Conservation (phyloP, 2,329 filamentous ascomycete species). For the Cladosporium sp. region DNA sequence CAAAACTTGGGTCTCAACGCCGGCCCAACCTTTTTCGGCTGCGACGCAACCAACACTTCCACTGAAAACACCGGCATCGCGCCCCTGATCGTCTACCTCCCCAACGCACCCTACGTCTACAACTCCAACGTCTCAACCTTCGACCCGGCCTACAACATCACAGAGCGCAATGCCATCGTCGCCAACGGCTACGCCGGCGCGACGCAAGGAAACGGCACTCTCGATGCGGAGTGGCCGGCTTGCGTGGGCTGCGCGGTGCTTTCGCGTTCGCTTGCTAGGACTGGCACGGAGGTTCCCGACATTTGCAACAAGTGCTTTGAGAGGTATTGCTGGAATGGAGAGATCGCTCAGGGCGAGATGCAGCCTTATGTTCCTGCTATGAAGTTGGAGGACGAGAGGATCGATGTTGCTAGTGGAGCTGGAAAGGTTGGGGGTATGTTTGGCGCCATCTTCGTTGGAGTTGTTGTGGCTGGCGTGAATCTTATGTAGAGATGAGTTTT, state of each 20-base stretch:
- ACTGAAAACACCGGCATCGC: constrained; percentile 32
- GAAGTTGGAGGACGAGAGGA: constrained; percentile 18
- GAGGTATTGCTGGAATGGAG: constrained; percentile 93
- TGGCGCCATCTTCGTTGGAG: not conserved
- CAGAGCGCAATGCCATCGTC: constrained; percentile 73
- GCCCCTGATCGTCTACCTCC: constrained; percentile 81
- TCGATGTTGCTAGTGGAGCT: constrained; percentile 17
- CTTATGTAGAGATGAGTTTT: not conserved
- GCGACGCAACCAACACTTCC: constrained; percentile 63
- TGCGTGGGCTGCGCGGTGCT: constrained; percentile 89
- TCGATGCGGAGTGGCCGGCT: constrained; percentile 66
- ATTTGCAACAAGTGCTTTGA: constrained; percentile 73
- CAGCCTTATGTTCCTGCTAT: constrained; percentile 24
- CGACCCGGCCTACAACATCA: constrained; percentile 58
- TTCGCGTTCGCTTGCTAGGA: constrained; percentile 68
- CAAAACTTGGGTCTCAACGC: constrained; percentile 72
- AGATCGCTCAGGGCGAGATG: constrained; percentile 34
- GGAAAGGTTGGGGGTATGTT: not conserved
- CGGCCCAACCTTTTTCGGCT: constrained; percentile 73
- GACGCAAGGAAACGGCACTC: constrained; percentile 75
- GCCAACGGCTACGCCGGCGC: constrained; percentile 79
- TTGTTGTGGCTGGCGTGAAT: not conserved
- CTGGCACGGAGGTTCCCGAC: constrained; percentile 62
- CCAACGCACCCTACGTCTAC: constrained; percentile 63
- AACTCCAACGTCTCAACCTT: constrained; percentile 78